Evolutionary conservation across 805 yeast species (phyloP).

Genomic region (Wickerhamiella cacticola): DNA sequence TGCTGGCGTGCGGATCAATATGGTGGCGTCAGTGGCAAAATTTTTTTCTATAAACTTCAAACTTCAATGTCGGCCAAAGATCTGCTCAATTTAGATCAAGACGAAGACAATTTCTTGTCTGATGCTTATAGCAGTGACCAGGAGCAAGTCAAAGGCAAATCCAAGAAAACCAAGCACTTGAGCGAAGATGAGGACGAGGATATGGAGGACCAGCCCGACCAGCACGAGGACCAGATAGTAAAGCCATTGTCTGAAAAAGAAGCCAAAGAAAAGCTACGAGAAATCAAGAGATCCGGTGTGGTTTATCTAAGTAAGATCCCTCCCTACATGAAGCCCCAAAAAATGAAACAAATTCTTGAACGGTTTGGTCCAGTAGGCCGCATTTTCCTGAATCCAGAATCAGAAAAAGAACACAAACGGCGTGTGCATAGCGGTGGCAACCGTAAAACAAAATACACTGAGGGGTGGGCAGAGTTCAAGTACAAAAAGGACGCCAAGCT

Average conservation of each 20-base stretch:
- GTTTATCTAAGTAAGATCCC: slow-evolving; percentile 86
- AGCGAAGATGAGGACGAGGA: slow-evolving; percentile 22
- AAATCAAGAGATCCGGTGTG: slow-evolving; percentile 70
- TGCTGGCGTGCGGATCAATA: background rate
- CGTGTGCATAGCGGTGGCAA: slow-evolving; percentile 85
- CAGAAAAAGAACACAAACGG: slow-evolving; percentile 45
- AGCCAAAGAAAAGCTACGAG: slow-evolving; percentile 30
- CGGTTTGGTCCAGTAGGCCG: slow-evolving; percentile 85
- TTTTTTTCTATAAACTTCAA: background rate
- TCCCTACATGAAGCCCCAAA: slow-evolving; percentile 94
- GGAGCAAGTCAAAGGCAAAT: slow-evolving; percentile 11
- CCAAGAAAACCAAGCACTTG: slow-evolving; percentile 4
- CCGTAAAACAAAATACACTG: slow-evolving; percentile 73
- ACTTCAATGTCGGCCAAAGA: slow-evolving; percentile 10
- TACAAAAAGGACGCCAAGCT: slow-evolving; percentile 78
- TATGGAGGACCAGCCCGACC: slow-evolving; percentile 17
- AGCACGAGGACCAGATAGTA: slow-evolving; percentile 18
- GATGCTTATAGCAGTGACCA: slow-evolving; percentile 20
- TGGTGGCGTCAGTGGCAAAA: background rate
- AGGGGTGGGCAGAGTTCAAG: slow-evolving; percentile 93
- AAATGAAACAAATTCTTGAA: slow-evolving; percentile 65
- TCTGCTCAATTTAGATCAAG: slow-evolving; percentile 14
- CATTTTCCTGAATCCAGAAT: slow-evolving; percentile 78
- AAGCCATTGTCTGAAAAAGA: slow-evolving; percentile 16
- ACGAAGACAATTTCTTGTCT: slow-evolving; percentile 23